Base-by-base conservation (phyloP, 306 rosid species). In the Styphnolobium japonicum region DNA sequence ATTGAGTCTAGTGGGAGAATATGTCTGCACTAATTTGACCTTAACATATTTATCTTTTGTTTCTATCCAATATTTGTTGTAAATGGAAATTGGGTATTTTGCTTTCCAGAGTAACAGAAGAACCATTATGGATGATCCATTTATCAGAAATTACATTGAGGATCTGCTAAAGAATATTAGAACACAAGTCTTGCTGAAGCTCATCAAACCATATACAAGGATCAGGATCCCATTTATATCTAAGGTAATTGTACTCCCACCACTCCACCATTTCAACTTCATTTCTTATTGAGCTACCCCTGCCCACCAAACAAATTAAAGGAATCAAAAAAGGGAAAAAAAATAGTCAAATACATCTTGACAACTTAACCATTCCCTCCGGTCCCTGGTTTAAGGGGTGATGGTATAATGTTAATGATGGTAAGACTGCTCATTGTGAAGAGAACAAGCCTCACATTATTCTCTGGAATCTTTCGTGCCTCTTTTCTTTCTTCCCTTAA, bases 61-160 rank as follows among this genome's bases (percentile, higher is more conserved):
- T 79, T 63, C 16, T 51, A 64, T 82, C 63, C 55, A 57, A 70
- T 63, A 69, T 75, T 33, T 52, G 36, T 71, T 78, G 83, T 19
- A 39, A 81, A 64, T 75, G 71, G 55, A 68, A 64, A 11, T 48
- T 56, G 81, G 77, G 27, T 65, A 60, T 48, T 75, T 55, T 75
- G 23, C 70, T 80, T 66, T 80, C 40, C 87, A 86, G 89, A 86
- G 89, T 72, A 93, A 95, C 86, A 90, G 99, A 86, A 90, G 89
- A 86, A 93, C 98, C 73, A 93, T 93, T 67, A 95, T 95, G 99
- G 98, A 95, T 63, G 98, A 95, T 83, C 98, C 89, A 22, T 95
- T 95, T 82, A 95, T 95, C 75, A 86, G 98, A 78, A 95, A 93
- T 85, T 95, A 95, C 78, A 95, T 95, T 60, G 99, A 95, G 86